These are phyloP conservation scores for Cordyceps javanica DNA, from an alignment of 2,329 filamentous ascomycete genomes.

Conservation along the genomic window DNA sequence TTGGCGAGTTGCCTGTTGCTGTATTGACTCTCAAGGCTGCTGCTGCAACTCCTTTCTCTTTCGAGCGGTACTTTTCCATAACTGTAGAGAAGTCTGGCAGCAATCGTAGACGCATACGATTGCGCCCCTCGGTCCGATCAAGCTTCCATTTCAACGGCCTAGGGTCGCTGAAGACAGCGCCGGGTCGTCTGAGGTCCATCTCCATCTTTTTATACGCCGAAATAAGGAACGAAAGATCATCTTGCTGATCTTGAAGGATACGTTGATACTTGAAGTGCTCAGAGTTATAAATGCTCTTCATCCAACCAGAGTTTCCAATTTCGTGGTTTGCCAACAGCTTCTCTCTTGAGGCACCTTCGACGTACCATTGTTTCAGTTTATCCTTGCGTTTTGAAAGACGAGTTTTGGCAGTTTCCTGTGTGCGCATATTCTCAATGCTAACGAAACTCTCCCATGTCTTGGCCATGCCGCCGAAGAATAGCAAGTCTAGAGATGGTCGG, in stretches of 20 bases:
- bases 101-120: slow-evolving; percentile 86
- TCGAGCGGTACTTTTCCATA: slow-evolving; percentile 75
- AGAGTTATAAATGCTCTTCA: slow-evolving; percentile 88
- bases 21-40: slow-evolving; percentile 31
- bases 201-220: slow-evolving; percentile 74
- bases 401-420: slow-evolving; percentile 64
- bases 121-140: slow-evolving; percentile 90
- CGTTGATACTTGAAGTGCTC: slow-evolving; percentile 91
- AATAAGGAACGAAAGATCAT: slow-evolving; percentile 73
- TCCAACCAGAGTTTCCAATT: slow-evolving; percentile 81
- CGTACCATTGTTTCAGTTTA: slow-evolving; percentile 72
- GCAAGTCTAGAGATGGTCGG: slow-evolving; percentile 66
- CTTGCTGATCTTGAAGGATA: slow-evolving; percentile 85
- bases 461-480: slow-evolving; percentile 78
- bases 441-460: slow-evolving; percentile 88
- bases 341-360: slow-evolving; percentile 61
- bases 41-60: slow-evolving; percentile 55
- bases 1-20: slow-evolving; percentile 13
- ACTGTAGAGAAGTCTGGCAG: slow-evolving; percentile 68
- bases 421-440: slow-evolving; percentile 70
- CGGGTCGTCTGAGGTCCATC: slow-evolving; percentile 69
- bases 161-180: slow-evolving; percentile 68
- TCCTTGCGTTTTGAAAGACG: slow-evolving; percentile 74
- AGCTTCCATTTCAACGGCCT: slow-evolving; percentile 75
- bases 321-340: slow-evolving; percentile 76